phyloP scores from a whole-genome alignment of 78 protist genomes.

The Dictyostelium discoideum region DNA sequence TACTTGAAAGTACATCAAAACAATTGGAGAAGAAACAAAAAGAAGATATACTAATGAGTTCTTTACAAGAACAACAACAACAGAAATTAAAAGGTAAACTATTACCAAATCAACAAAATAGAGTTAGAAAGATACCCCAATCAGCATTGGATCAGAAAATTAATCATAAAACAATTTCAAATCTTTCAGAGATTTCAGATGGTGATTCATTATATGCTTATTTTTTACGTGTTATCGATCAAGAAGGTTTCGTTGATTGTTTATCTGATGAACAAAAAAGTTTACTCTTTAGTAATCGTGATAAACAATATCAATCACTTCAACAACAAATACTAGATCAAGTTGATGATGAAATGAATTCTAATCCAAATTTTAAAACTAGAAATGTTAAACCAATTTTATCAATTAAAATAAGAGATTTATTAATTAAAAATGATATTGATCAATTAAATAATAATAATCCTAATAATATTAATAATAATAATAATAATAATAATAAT shows the following conservation, averaged over 20 bases:
- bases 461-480: no score
- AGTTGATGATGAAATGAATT: background rate
- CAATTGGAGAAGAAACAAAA: slow-evolving; percentile 2
- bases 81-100: background rate
- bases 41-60: background rate
- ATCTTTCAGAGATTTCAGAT: slow-evolving; percentile 14
- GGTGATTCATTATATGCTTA: background rate
- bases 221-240: background rate
- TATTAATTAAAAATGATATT: background rate
- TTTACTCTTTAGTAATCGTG: background rate
- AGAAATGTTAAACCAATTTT: slow-evolving; percentile 30
- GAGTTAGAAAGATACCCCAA: background rate
- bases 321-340: background rate
- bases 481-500: background rate
- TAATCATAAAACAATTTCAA: background rate
- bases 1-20: background rate
- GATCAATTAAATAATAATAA: background rate
- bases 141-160: background rate
- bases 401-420: slow-evolving; percentile 7
- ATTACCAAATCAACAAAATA: background rate
- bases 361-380: background rate
- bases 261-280: slow-evolving; percentile 39
- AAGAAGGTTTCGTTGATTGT: slow-evolving; percentile 1
- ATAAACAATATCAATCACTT: background rate
- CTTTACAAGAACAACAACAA: background rate